phyloP scores from a whole-genome alignment of 2,329 filamentous ascomycete genomes.

The Fusarium continuum region DNA sequence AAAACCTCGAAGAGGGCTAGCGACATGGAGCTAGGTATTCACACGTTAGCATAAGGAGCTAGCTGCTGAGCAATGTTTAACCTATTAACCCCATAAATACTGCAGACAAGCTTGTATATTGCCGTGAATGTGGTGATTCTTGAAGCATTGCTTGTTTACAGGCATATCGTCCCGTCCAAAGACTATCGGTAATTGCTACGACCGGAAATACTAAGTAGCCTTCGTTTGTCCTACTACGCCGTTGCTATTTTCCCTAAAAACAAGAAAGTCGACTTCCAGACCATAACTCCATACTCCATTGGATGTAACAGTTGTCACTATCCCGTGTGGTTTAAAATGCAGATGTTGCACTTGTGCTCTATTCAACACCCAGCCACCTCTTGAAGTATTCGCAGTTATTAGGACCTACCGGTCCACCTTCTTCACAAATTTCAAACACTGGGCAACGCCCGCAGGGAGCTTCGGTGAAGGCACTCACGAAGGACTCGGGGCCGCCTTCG shows the following conservation, averaged over 20 bases:
- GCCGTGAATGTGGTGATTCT: background rate
- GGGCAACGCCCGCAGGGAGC: slow-evolving; percentile 91
- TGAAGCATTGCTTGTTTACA: background rate
- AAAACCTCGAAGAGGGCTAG: slow-evolving; percentile 36
- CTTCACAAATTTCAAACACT: slow-evolving; percentile 90
- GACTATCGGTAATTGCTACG: slow-evolving; percentile 7
- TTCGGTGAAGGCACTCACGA: slow-evolving; percentile 81
- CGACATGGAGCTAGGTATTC: slow-evolving; percentile 25
- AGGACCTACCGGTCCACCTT: slow-evolving; percentile 89
- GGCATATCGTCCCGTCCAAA: background rate
- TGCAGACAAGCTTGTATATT: background rate
- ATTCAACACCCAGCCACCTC: slow-evolving; percentile 74
- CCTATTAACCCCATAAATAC: slow-evolving; percentile 23
- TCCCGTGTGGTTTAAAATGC: slow-evolving; percentile 1
- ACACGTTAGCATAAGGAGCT: slow-evolving; percentile 24
- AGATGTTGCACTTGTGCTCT: slow-evolving; percentile 25
- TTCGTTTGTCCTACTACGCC: slow-evolving; percentile 38
- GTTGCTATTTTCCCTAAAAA: slow-evolving; percentile 36
- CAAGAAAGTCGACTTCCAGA: slow-evolving; percentile 21
- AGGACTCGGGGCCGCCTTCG: slow-evolving; percentile 54
- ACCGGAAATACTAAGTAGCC: slow-evolving; percentile 12
- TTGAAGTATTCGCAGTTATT: slow-evolving; percentile 92
- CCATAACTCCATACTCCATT: slow-evolving; percentile 38
- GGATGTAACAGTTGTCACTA: slow-evolving; percentile 5
- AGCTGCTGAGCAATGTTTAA: slow-evolving; percentile 35